phyloP scores from a whole-genome alignment of 2,329 filamentous ascomycete species.

The Leptographium radiaticola region DNA sequence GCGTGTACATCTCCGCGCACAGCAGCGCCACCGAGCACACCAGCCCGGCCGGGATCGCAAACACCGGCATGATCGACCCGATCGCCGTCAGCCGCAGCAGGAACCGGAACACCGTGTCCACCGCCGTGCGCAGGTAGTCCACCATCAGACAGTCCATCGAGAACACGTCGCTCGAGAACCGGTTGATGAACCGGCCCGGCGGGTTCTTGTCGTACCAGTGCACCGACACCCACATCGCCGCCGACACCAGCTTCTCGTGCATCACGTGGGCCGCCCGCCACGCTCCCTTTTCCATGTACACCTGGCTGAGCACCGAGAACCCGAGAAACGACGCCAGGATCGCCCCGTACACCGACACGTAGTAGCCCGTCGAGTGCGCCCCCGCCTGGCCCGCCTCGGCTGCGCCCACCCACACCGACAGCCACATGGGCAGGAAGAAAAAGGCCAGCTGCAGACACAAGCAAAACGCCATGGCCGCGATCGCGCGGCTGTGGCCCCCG shows the following conservation, averaged over 20 bases:
- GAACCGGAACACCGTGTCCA: slow-evolving; percentile 30
- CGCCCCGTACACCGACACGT: slow-evolving; percentile 37
- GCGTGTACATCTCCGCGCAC: slow-evolving; percentile 37
- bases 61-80: slow-evolving; percentile 37
- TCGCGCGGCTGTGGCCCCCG: slow-evolving; percentile 29
- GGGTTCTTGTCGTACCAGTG: slow-evolving; percentile 39
- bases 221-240: slow-evolving; percentile 39
- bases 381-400: slow-evolving; percentile 27
- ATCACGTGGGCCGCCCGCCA: slow-evolving; percentile 42
- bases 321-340: slow-evolving; percentile 30
- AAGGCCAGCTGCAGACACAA: slow-evolving; percentile 28
- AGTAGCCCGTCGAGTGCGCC: slow-evolving; percentile 30
- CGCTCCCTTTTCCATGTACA: slow-evolving; percentile 22
- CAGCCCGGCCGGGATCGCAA: slow-evolving; percentile 31
- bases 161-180: slow-evolving; percentile 32
- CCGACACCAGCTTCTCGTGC: slow-evolving; percentile 37
- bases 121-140: slow-evolving; percentile 27
- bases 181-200: slow-evolving; percentile 19
- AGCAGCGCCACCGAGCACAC: slow-evolving; percentile 31
- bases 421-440: slow-evolving; percentile 26
- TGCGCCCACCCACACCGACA: slow-evolving; percentile 41
- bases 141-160: slow-evolving; percentile 37
- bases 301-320: slow-evolving; percentile 26
- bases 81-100: slow-evolving; percentile 14
- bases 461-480: slow-evolving; percentile 24